Evolutionary conservation across 306 rosid genomes (phyloP).

Genomic region (Mimosa bimucronata): DNA sequence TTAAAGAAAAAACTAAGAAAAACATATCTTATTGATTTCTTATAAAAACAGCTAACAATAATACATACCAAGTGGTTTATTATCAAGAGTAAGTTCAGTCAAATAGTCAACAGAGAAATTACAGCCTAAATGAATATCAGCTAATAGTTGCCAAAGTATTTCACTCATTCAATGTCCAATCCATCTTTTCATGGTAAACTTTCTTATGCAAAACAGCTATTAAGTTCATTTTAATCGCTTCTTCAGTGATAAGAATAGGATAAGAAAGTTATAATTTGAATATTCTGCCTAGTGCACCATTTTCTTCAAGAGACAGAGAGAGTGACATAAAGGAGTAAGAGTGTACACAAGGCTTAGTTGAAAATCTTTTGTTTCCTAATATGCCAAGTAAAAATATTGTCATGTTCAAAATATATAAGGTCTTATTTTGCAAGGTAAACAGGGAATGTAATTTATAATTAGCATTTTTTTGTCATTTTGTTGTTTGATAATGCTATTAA

Average conservation of each 20-base stretch:
- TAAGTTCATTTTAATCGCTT: background rate
- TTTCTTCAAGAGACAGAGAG: background rate
- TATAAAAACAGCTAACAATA: background rate
- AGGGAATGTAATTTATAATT: conserved; percentile 1
- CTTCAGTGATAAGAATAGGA: background rate
- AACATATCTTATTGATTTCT: background rate
- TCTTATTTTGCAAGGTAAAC: background rate
- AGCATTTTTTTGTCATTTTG: background rate
- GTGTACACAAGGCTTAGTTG: background rate
- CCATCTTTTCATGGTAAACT: background rate
- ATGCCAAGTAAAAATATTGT: conserved; percentile 16
- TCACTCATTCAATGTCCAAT: conserved; percentile 7
- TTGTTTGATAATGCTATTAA: conserved; percentile 2
- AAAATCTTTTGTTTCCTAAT: background rate
- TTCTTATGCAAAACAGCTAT: background rate
- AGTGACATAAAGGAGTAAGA: background rate
- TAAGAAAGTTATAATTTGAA: background rate
- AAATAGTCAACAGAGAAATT: background rate
- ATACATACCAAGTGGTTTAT: background rate
- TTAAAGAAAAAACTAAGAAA: background rate
- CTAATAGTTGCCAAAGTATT: background rate
- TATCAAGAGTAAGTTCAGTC: background rate
- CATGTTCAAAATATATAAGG: background rate
- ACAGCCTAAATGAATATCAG: background rate
- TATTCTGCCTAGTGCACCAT: background rate